Percentiles rank a stretch among this genome's conserved stretches.
Evolutionary conservation across 257 asterid species (phyloP).

Genomic region (Solanum arcanum): DNA sequence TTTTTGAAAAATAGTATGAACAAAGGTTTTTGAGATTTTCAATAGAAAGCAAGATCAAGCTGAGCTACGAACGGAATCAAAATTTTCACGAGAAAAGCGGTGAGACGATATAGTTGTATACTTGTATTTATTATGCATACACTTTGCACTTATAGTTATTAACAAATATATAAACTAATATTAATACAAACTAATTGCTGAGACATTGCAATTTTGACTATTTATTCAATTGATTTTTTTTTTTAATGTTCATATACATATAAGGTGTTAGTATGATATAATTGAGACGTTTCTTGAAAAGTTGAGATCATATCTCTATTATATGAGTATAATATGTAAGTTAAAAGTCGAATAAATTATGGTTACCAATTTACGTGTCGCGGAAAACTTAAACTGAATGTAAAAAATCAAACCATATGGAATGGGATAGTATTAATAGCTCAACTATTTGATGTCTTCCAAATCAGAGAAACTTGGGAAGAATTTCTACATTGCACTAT

Average conservation of each 20-base stretch:
- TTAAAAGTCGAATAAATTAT: background rate
- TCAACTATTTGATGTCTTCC: background rate
- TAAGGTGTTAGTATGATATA: background rate
- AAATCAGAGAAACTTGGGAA: background rate
- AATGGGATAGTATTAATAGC: background rate
- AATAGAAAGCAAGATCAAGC: accelerated
- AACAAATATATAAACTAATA: background rate
- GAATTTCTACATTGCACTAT: background rate
- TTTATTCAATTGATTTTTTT: background rate
- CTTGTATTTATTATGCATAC: too few species aligned
- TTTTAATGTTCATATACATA: background rate
- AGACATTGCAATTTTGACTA: background rate
- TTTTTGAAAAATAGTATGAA: background rate
- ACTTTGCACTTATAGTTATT: too few species aligned
- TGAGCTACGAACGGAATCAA: too few species aligned
- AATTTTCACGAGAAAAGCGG: too few species aligned
- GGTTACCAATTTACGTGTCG: accelerated
- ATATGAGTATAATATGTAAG: background rate
- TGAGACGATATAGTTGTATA: too few species aligned
- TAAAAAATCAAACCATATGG: background rate
- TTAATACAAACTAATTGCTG: background rate
- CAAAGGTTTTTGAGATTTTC: too few species aligned
- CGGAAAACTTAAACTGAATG: accelerated
- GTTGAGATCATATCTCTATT: background rate
- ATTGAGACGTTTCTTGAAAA: background rate